Percentiles rank a stretch among this genome's conserved stretches.
phyloP scores from a whole-genome alignment of 805 yeast genomes.

The Naumovozyma castellii region DNA sequence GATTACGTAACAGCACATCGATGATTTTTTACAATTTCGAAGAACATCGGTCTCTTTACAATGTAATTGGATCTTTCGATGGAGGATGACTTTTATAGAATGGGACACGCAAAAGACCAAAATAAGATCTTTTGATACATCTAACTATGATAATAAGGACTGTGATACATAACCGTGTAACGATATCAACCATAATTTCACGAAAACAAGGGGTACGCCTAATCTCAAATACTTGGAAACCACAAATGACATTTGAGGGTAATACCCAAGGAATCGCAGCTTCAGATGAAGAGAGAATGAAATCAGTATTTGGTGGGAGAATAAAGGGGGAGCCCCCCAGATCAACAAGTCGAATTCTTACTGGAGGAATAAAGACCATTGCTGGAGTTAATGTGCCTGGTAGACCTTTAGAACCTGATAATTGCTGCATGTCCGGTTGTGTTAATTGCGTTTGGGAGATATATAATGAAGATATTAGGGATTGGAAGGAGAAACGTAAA shows the following conservation, averaged over 20 bases:
- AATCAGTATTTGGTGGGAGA: conserved; percentile 46
- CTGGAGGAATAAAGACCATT: conserved; percentile 15
- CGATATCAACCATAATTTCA: no score
- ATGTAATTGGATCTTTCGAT: no score
- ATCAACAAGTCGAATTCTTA: conserved; percentile 29
- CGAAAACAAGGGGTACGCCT: no score
- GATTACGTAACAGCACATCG: not conserved
- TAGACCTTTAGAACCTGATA: conserved; percentile 84
- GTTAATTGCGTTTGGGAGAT: conserved; percentile 95
- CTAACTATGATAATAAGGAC: no score
- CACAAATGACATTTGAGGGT: conserved; percentile 29
- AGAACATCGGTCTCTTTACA: not conserved
- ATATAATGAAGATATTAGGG: conserved; percentile 76
- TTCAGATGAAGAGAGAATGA: conserved; percentile 40
- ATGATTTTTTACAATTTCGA: no score
- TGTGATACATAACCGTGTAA: no score
- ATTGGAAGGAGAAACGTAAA: conserved; percentile 58
- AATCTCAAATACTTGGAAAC: not conserved
- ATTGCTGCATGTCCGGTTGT: conserved; percentile 97
- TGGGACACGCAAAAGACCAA: no score
- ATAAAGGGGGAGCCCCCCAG: conserved; percentile 42
- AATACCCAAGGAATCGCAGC: conserved; percentile 22
- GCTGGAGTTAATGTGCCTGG: conserved; percentile 73
- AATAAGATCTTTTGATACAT: no score
- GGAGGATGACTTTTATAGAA: no score